Percentiles rank a stretch among this genome's conserved stretches.
phyloP scores from a whole-genome alignment of 2,329 filamentous ascomycete genomes.

The Hysterium pulicare region DNA sequence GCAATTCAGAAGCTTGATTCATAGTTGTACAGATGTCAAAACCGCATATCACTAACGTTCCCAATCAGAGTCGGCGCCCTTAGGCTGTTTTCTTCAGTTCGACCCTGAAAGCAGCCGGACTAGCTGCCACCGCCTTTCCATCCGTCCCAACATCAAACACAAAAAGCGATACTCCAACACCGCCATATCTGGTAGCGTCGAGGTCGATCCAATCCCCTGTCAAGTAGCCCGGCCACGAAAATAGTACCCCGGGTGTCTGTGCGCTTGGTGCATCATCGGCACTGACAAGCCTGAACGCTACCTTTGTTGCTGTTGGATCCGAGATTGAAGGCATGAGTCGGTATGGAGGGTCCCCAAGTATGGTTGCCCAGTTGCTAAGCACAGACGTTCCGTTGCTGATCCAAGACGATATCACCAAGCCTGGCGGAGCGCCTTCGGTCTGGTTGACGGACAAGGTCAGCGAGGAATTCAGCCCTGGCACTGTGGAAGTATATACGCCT shows the following conservation, averaged over 20 bases:
- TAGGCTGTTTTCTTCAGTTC: not conserved
- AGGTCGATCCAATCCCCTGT: not conserved
- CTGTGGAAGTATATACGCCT: slow-evolving; percentile 24
- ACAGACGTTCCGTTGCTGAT: slow-evolving; percentile 30
- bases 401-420: slow-evolving; percentile 25
- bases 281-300: not conserved
- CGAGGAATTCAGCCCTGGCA: slow-evolving; percentile 19
- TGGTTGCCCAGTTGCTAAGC: slow-evolving; percentile 4
- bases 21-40: too few relatives aligned
- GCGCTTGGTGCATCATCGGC: not conserved
- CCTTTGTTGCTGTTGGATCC: not conserved
- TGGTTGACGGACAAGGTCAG: slow-evolving; percentile 20
- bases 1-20: too few relatives aligned
- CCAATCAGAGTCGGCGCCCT: too few relatives aligned
- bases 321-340: not conserved
- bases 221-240: not conserved
- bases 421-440: slow-evolving; percentile 12
- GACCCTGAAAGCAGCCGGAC: not conserved
- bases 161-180: not conserved
- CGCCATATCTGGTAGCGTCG: not conserved
- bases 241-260: not conserved
- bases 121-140: not conserved
- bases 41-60: too few relatives aligned
- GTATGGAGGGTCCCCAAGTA: not conserved
- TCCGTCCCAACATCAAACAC: not conserved